Conservation (phyloP, 345 rosid genomes). For the Ceriops zippeliana region DNA sequence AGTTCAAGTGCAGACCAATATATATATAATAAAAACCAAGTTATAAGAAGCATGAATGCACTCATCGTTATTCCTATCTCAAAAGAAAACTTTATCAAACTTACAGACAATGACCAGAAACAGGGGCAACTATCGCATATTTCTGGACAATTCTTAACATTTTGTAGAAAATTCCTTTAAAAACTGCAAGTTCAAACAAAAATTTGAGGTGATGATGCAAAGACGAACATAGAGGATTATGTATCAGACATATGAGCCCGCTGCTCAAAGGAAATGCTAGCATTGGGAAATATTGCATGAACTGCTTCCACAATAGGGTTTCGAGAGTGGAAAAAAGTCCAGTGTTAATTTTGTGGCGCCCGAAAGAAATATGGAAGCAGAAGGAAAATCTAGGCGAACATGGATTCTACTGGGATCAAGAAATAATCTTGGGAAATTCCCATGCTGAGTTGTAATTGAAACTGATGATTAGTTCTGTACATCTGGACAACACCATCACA, state of each 20-base stretch:
- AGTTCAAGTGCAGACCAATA: too few relatives aligned
- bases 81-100: background rate
- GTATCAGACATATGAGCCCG: conserved; percentile 48
- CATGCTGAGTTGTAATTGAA: conserved; percentile 74
- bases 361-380: conserved; percentile 60
- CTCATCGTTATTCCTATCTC: too few relatives aligned
- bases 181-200: background rate
- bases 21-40: too few relatives aligned
- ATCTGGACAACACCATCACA: background rate
- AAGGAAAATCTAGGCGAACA: conserved; percentile 64
- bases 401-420: conserved; percentile 72
- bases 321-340: conserved; percentile 57
- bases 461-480: background rate
- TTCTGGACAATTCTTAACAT: background rate
- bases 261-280: conserved; percentile 71
- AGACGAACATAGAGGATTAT: conserved; percentile 2
- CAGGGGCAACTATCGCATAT: background rate
- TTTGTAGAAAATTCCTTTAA: background rate
- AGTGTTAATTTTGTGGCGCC: conserved; percentile 56
- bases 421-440: conserved; percentile 67
- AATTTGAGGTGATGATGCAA: background rate
- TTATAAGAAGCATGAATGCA: too few relatives aligned
- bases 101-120: background rate
- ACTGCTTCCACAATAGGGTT: conserved; percentile 52
- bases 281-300: conserved; percentile 60